Conservation (phyloP, 2,329 filamentous ascomycete genomes). For the Aspergillus ibericus region DNA sequence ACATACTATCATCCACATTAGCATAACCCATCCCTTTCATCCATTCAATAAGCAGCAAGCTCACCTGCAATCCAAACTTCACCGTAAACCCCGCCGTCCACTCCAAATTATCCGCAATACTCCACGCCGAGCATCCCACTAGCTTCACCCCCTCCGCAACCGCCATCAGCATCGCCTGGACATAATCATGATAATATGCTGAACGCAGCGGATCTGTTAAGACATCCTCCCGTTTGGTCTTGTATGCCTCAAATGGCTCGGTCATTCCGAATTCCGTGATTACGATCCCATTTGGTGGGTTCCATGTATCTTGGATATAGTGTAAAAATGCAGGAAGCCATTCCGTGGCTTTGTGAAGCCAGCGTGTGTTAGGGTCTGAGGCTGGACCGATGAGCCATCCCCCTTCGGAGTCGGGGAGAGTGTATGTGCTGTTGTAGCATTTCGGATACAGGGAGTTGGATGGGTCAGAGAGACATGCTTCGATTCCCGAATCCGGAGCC, state of each 20-base stretch:
- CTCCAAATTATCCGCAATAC: neutral
- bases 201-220: neutral
- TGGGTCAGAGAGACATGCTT: neutral
- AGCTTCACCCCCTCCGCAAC: neutral
- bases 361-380: neutral
- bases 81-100: neutral
- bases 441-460: neutral
- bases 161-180: neutral
- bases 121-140: neutral
- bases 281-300: neutral
- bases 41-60: neutral
- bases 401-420: neutral
- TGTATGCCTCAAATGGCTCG: neutral
- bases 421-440: neutral
- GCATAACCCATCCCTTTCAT: neutral
- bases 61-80: neutral
- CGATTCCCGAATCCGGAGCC: neutral
- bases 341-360: neutral
- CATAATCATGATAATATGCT: neutral
- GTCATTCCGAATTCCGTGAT: neutral
- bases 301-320: neutral
- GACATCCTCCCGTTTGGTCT: neutral
- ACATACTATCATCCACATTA: neutral
- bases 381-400: slow-evolving; percentile 1
- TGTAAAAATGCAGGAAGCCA: neutral